These are phyloP conservation scores for Diplodia intermedia DNA, from an alignment of 2,329 filamentous ascomycete species.

Conservation along the genomic window DNA sequence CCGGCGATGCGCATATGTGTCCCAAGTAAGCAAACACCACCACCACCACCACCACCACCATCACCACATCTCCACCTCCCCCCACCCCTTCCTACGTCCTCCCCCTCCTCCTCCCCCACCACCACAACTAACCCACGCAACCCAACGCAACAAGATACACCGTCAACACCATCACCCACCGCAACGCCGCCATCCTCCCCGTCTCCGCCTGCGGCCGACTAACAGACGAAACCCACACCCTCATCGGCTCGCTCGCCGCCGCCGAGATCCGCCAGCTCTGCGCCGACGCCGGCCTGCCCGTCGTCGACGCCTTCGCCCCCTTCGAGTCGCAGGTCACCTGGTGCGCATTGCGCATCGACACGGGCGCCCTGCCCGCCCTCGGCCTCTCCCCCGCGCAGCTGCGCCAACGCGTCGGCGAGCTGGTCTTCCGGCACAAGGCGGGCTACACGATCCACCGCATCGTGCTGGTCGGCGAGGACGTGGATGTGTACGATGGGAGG, in stretches of 20 bases:
- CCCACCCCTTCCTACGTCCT: no score
- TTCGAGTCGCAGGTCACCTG: slow-evolving; percentile 59
- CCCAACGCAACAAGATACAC: slow-evolving; percentile 34
- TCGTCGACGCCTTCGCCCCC: slow-evolving; percentile 54
- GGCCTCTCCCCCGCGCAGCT: background rate
- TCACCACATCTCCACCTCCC: no score
- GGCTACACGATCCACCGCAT: slow-evolving; percentile 55
- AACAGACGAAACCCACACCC: slow-evolving; percentile 55
- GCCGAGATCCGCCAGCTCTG: slow-evolving; percentile 51
- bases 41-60: background rate
- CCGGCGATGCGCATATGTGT: slow-evolving; percentile 48
- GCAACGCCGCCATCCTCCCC: slow-evolving; percentile 57
- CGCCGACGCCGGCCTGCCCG: slow-evolving; percentile 50
- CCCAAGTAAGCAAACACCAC: slow-evolving; percentile 46
- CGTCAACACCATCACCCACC: slow-evolving; percentile 58
- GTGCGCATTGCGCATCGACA: slow-evolving; percentile 45
- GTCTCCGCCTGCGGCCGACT: slow-evolving; percentile 53
- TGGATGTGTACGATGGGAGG: slow-evolving; percentile 56
- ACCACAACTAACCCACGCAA: no score
- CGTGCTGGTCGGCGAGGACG: slow-evolving; percentile 58
- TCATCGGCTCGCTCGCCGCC: slow-evolving; percentile 54
- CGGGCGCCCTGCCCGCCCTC: background rate
- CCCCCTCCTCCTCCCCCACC: no score
- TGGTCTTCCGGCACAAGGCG: slow-evolving; percentile 55
- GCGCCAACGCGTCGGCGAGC: slow-evolving; percentile 50